Conservation (phyloP, 23 red algal genomes). For the Agarophyton chilense region DNA sequence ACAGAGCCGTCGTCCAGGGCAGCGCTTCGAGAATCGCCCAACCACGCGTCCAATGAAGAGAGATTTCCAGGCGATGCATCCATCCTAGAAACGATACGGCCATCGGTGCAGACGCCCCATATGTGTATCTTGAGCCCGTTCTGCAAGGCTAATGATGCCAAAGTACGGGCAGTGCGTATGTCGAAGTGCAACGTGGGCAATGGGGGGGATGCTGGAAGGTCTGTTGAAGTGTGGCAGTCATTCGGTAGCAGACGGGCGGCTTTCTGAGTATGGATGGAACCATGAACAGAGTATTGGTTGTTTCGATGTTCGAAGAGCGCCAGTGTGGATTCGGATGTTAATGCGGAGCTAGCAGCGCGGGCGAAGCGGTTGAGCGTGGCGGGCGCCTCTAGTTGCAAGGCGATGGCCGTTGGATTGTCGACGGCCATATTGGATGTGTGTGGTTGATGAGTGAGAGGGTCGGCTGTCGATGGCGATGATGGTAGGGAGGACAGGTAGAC, state of each 20-base stretch:
- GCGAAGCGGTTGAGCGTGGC: conserved; percentile 28
- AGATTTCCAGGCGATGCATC: conserved; percentile 40
- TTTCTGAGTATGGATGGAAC: conserved; percentile 8
- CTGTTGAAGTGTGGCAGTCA: conserved; percentile 17
- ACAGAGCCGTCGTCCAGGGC: conserved; percentile 52
- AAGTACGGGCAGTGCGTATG: conserved; percentile 32
- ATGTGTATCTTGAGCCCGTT: conserved; percentile 52
- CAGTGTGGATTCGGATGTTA: neutral
- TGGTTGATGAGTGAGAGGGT: neutral
- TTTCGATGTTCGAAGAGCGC: conserved; percentile 65
- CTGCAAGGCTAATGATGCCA: conserved; percentile 33
- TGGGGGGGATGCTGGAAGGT: conserved; percentile 35
- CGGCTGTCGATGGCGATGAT: neutral
- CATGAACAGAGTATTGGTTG: conserved; percentile 46
- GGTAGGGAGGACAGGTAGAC: neutral
- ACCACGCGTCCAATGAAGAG: neutral
- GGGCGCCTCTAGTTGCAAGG: conserved; percentile 19
- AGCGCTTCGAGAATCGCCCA: neutral
- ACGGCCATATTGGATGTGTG: neutral
- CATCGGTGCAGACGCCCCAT: conserved; percentile 31
- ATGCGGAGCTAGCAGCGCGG: neutral
- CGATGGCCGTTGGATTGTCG: neutral
- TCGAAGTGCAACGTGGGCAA: conserved; percentile 44
- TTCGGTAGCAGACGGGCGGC: conserved; percentile 9
- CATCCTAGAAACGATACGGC: conserved; percentile 13